phyloP scores from a whole-genome alignment of 768 basidiomycete genomes.

The Pisolithus orientalis region DNA sequence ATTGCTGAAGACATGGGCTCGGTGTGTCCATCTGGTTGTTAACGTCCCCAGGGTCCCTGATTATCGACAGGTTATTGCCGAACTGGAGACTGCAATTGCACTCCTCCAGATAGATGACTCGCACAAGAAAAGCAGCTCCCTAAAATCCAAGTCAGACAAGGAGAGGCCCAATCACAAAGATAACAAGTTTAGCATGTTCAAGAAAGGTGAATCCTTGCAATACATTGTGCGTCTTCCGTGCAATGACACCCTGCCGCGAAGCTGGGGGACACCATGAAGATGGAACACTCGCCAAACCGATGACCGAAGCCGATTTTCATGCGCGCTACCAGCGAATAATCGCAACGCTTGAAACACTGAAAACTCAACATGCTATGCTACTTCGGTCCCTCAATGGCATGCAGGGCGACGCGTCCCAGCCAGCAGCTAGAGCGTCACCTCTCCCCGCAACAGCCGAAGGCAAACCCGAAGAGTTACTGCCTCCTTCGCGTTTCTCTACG shows the following conservation, averaged over 20 bases:
- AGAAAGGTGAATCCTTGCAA: constrained; percentile 39
- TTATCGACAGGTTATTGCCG: constrained; percentile 43
- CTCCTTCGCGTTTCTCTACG: constrained; percentile 18
- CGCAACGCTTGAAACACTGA: constrained; percentile 46
- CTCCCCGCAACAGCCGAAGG: constrained; percentile 46
- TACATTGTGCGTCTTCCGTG: constrained; percentile 3
- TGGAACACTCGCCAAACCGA: constrained; percentile 12
- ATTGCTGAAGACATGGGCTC: constrained; percentile 62
- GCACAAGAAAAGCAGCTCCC: constrained; percentile 30
- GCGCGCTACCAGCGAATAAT: constrained; percentile 39
- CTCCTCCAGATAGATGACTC: constrained; percentile 35
- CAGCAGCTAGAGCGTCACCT: constrained; percentile 23
- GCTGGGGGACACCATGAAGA: constrained; percentile 26
- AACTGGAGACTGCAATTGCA: constrained; percentile 50
- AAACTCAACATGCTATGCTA: constrained; percentile 52
- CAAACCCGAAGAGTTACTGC: constrained; percentile 28
- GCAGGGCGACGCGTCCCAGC: constrained; percentile 22
- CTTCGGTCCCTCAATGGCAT: constrained; percentile 35
- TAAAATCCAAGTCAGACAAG: constrained; percentile 38
- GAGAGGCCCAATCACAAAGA: constrained; percentile 34
- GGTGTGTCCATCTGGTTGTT: constrained; percentile 34
- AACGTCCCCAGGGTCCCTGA: constrained; percentile 3
- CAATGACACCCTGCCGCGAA: constrained; percentile 2
- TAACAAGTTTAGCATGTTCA: constrained; percentile 51
- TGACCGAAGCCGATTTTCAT: constrained; percentile 12